A percentile compares a stretch with the other conserved stretches of the same genome.
Conservation (phyloP, 805 yeast species). For the Yamadazyma ubonensis region DNA sequence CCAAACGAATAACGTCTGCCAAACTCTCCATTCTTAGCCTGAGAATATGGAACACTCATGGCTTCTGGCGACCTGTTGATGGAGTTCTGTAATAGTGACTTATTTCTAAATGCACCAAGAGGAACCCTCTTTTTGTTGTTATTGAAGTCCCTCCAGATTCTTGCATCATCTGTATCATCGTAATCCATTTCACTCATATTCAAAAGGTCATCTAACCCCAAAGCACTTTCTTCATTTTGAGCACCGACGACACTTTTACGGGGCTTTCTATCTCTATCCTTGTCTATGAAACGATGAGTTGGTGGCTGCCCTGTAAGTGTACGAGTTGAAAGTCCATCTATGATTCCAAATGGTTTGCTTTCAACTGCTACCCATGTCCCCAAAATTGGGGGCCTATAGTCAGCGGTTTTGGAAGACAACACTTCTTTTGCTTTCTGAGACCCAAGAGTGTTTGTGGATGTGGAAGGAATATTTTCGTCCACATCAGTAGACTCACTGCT, state of each 20-base stretch:
- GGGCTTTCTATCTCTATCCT: slow-evolving; percentile 14
- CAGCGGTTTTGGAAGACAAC: slow-evolving; percentile 79
- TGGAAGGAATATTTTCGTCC: slow-evolving; percentile 77
- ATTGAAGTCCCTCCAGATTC: slow-evolving; percentile 47
- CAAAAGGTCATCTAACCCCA: slow-evolving; percentile 72
- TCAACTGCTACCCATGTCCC: slow-evolving; percentile 88
- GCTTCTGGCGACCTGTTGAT: slow-evolving; percentile 20
- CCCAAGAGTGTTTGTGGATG: slow-evolving; percentile 56
- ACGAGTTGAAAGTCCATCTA: slow-evolving; percentile 90
- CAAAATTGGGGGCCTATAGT: slow-evolving; percentile 84
- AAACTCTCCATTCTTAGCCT: slow-evolving; percentile 26
- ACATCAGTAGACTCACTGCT: slow-evolving; percentile 95
- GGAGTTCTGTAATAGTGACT: slow-evolving; percentile 38
- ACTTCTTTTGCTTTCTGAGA: slow-evolving; percentile 90
- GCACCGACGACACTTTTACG: slow-evolving; percentile 21
- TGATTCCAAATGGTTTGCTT: slow-evolving; percentile 85
- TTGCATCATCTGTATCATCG: slow-evolving; percentile 55
- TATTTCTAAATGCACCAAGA: slow-evolving; percentile 85
- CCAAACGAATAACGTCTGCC: slow-evolving; percentile 21
- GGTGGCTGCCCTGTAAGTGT: slow-evolving; percentile 43
- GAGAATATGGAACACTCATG: slow-evolving; percentile 24
- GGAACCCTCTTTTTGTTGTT: slow-evolving; percentile 58
- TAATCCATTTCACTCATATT: slow-evolving; percentile 87
- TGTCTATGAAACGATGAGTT: slow-evolving; percentile 12
- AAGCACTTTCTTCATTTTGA: slow-evolving; percentile 32